Evolutionary conservation across 2,329 filamentous ascomycete species (phyloP), one percentile per base, ranked within the genome.

Genomic region (Penicillium sp.): DNA sequence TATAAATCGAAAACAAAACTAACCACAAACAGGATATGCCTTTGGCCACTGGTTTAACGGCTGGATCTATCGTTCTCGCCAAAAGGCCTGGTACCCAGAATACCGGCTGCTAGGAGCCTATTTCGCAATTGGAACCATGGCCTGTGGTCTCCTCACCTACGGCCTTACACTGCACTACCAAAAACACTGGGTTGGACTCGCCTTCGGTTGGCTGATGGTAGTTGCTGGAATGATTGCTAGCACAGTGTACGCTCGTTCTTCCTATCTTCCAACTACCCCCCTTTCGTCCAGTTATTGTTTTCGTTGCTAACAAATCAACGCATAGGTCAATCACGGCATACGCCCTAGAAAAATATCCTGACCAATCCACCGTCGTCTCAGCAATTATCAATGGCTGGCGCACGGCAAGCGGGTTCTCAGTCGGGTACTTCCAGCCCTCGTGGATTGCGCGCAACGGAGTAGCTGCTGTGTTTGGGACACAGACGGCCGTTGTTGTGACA

Each of bases 341-440:
- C 62, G 70, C 67, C 1, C 69, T 78, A 3, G 76, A 78, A 29
- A 76, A 74, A 51, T 78, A 75, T 56, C 76, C 75, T 5, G 62
- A 67, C 3, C 71, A 76, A 47, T 65, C 76, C 2, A 75, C 76
- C 1, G 65, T 68, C 5, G 75, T 77, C 38, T 72, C 71, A 1
- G 73, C 74, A 2, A 77, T 77, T 29, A 66, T 78, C 54, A 78
- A 78, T 58, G 74, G 76, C 67, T 78, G 76, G 75, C 73, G 76
- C 7, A 77, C 75, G 4, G 72, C 72, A 11, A 75, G 76, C n/a
- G 76, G 76, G 1, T 78, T 78, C 41, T 69, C 73, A 0, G 75
- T 78, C 21, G 74, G 68, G 15, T 78, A 77, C 58, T 78, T 76
- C 63, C 75, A 78, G 64, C 70, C 73, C n/a, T 60, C 69, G 1